Evolutionary conservation across 1,139 yeast genomes (phyloP), one percentile per base, ranked within the genome.

Genomic region (Blastobotrys arbuscula): DNA sequence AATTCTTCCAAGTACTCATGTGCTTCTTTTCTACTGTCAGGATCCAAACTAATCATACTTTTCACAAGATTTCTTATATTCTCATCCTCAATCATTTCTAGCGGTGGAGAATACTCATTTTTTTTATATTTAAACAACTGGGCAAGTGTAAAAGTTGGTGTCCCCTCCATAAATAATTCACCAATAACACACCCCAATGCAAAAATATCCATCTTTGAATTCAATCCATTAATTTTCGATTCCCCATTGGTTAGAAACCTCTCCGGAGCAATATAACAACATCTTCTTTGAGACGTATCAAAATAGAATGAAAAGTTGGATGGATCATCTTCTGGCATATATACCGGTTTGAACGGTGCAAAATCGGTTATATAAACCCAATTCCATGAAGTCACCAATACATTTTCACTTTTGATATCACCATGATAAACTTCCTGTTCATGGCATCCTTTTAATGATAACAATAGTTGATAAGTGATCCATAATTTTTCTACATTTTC

Each of bases 181-280:
- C 95, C 96, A 56, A 94, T 83, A 2, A 86, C 89, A 68, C 98
- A 94, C 0, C 97, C 97, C 47, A 85, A 67, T 49, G 94, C 80
- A 64, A 90, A 89, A n/a, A 89, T 72, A 64, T 94, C 99, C 94
- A 87, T 87, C 48, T 77, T 77, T 36, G 74, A 72, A 0, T 82
- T 78, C 21, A 88, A 62, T 50, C 46, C 59, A 33, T 58, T 62
- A 4, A 59, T 64, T 33, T 58, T 63, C 2, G 59, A 65, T 26
- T 59, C 64, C 3, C 60, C 66, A 2, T 61, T 51, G 1, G 62
- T 54, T 23, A 77, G 71, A 61, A 94, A 92, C 54, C 98, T 69
- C 63, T 94, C 99, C 0, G 99, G 98, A 0, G 98, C 97, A 45
- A 94, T 68, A 64, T 90, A 92, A 66, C 98, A 92, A 2, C 82